Percentiles rank a stretch among this genome's conserved stretches.
Conservation (phyloP, 2,329 filamentous ascomycete species). For the Ophiostoma piceae region DNA sequence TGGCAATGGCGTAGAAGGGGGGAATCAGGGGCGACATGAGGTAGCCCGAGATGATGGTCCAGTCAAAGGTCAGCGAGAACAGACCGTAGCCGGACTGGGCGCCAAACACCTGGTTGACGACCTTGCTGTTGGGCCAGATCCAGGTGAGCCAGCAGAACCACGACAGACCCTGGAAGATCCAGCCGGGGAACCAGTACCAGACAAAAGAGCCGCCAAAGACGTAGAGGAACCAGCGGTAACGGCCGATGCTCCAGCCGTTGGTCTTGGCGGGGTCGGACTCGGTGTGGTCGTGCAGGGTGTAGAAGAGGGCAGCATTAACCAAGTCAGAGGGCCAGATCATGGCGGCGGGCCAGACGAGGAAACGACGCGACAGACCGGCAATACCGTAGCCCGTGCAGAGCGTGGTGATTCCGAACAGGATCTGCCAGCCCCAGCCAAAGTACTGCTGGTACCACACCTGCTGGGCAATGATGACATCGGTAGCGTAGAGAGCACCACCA, state of each 20-base stretch:
- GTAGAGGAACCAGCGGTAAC: slow-evolving; percentile 58
- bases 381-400: slow-evolving; percentile 60
- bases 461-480: slow-evolving; percentile 48
- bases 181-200: slow-evolving; percentile 54
- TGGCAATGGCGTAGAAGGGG: slow-evolving; percentile 53
- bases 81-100: slow-evolving; percentile 38
- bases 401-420: slow-evolving; percentile 55
- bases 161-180: slow-evolving; percentile 47
- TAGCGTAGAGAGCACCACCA: slow-evolving; percentile 53
- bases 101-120: slow-evolving; percentile 46
- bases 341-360: slow-evolving; percentile 55
- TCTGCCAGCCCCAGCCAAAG: slow-evolving; percentile 54
- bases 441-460: slow-evolving; percentile 48
- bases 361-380: slow-evolving; percentile 54
- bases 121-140: slow-evolving; percentile 43
- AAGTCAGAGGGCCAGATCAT: slow-evolving; percentile 61
- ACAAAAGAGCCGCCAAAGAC: slow-evolving; percentile 48
- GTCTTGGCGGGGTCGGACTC: slow-evolving; percentile 46
- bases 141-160: slow-evolving; percentile 44
- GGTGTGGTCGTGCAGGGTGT: slow-evolving; percentile 58
- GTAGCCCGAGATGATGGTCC: slow-evolving; percentile 44
- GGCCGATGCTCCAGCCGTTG: slow-evolving; percentile 59
- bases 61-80: slow-evolving; percentile 38
- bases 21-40: slow-evolving; percentile 46
- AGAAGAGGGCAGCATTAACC: slow-evolving; percentile 58